Conservation (phyloP, 2,329 filamentous ascomycete species). For the Epichloe aotearoae region DNA sequence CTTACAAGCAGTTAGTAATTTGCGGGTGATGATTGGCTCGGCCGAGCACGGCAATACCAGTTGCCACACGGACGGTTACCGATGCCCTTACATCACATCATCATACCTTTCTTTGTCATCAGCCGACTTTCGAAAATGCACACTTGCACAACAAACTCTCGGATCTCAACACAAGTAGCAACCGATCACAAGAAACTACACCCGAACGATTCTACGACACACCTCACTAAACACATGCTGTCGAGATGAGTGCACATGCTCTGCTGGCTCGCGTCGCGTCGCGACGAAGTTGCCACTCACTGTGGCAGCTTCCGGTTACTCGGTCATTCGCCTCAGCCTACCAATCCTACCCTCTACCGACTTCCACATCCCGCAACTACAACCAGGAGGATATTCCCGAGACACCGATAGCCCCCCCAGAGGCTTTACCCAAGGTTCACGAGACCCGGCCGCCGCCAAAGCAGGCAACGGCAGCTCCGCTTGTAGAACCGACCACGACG, state of each 20-base stretch:
- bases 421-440: constrained; percentile 34
- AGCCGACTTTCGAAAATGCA: no score
- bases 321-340: constrained; percentile 24
- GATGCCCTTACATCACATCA: neutral
- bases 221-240: constrained; percentile 11
- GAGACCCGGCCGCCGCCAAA: constrained; percentile 34
- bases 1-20: constrained; percentile 4
- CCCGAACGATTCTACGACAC: neutral
- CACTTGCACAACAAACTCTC: no score
- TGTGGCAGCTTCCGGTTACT: constrained; percentile 30
- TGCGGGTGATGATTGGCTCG: constrained; percentile 10
- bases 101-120: neutral
- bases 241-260: constrained; percentile 30
- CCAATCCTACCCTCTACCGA: constrained; percentile 39
- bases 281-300: constrained; percentile 25
- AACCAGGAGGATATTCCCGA: constrained; percentile 30
- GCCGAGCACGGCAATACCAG: constrained; percentile 6
- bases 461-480: constrained; percentile 10
- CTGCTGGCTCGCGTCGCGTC: constrained; percentile 27
- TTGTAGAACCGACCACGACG: constrained; percentile 5
- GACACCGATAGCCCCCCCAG: constrained; percentile 31
- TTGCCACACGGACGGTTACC: constrained; percentile 7
- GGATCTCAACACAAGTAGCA: neutral
- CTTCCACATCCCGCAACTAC: constrained; percentile 26
- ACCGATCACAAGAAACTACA: neutral